phyloP scores from a whole-genome alignment of 169 alveolate genomes.

The Cytauxzoon felis region DNA sequence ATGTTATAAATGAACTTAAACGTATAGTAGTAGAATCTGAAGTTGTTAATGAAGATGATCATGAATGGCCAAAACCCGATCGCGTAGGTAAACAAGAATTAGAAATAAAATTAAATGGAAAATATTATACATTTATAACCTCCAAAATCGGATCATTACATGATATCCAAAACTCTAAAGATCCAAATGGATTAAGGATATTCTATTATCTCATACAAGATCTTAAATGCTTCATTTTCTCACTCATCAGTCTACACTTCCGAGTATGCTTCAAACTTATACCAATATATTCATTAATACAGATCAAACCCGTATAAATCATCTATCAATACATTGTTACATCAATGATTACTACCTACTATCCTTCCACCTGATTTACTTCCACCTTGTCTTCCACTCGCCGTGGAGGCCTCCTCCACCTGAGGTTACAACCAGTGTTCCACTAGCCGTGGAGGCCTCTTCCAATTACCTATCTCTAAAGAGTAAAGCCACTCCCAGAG shows the following conservation, averaged over 20 bases:
- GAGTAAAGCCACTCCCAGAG: too few relatives aligned
- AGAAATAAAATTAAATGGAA: constrained; percentile 86
- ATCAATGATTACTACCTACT: too few relatives aligned
- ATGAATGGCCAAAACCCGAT: constrained; percentile 94
- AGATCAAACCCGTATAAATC: constrained; percentile 56
- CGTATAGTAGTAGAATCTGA: constrained; percentile 86
- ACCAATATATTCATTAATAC: background rate
- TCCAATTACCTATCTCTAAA: too few relatives aligned
- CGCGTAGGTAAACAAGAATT: constrained; percentile 94
- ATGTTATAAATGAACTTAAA: constrained; percentile 80
- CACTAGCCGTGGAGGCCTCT: too few relatives aligned
- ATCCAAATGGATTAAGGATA: constrained; percentile 90
- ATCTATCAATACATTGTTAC: background rate
- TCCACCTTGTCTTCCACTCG: too few relatives aligned
- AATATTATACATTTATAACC: constrained; percentile 78
- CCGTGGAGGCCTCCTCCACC: too few relatives aligned
- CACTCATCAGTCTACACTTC: constrained; percentile 89
- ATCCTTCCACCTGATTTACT: too few relatives aligned
- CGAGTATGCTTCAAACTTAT: constrained; percentile 66
- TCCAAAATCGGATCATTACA: constrained; percentile 90
- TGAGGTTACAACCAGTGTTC: too few relatives aligned
- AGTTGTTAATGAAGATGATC: constrained; percentile 88
- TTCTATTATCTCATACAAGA: constrained; percentile 93
- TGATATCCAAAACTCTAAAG: constrained; percentile 88
- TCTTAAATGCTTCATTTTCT: constrained; percentile 88